These are phyloP conservation scores for Nephelium lappaceum DNA, from an alignment of 345 rosid species.

Conservation along the genomic window DNA sequence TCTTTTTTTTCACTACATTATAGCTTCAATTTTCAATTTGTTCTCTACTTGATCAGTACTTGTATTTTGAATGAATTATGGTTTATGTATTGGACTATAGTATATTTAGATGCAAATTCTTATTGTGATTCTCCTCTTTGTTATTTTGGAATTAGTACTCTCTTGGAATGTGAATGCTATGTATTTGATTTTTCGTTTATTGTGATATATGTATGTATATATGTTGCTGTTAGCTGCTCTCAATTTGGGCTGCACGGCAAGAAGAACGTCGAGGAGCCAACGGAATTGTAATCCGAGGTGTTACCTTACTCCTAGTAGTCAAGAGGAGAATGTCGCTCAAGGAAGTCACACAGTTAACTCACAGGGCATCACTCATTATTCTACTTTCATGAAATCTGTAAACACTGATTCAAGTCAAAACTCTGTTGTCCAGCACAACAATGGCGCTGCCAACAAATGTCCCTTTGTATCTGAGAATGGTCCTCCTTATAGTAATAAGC, in stretches of 20 bases:
- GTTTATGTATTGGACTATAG: background rate
- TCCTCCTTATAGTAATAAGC: conserved; percentile 16
- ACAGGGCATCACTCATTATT: conserved; percentile 24
- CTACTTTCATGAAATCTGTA: conserved; percentile 25
- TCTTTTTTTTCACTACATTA: background rate
- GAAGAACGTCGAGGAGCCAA: conserved; percentile 65
- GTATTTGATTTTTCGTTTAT: conserved; percentile 13
- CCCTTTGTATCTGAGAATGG: conserved; percentile 25
- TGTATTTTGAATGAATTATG: background rate
- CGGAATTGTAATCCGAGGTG: conserved; percentile 44
- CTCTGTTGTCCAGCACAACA: conserved; percentile 11
- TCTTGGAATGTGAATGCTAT: background rate
- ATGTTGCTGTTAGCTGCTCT: conserved; percentile 61
- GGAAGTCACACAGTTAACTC: conserved; percentile 23
- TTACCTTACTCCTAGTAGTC: conserved; percentile 47
- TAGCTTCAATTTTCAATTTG: conserved; percentile 1
- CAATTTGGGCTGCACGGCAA: conserved; percentile 63
- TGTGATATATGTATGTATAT: background rate
- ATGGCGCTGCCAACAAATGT: conserved; percentile 16
- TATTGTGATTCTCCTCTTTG: background rate
- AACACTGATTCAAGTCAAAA: conserved; percentile 16
- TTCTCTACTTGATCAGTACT: background rate
- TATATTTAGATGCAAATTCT: background rate
- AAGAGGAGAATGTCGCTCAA: conserved; percentile 26
- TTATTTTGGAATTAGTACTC: conserved; percentile 2